These are phyloP conservation scores for Prasinococcaceae sp. DNA, from an alignment of 139 green algal genomes.

Conservation along the genomic window DNA sequence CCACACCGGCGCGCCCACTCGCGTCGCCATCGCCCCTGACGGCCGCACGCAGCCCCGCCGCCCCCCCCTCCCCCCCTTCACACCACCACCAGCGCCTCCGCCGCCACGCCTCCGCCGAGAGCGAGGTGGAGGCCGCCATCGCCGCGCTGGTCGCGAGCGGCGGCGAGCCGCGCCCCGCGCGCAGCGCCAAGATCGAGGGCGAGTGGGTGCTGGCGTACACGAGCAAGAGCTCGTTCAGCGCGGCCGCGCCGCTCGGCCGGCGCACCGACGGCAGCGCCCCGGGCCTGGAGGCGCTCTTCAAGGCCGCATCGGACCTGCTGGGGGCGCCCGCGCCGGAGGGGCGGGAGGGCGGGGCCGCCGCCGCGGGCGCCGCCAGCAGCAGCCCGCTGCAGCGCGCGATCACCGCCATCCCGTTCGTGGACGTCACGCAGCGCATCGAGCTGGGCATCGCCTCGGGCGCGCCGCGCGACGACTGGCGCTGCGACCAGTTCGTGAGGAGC, in stretches of 20 bases:
- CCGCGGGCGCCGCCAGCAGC: neutral
- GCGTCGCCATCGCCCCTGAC: no score
- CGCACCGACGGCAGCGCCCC: conserved; percentile 7
- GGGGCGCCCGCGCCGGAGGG: neutral
- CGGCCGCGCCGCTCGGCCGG: conserved; percentile 2
- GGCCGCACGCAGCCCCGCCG: no score
- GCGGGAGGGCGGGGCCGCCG: neutral
- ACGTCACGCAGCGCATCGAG: conserved; percentile 6
- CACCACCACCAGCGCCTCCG: no score
- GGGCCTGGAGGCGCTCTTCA: conserved; percentile 8
- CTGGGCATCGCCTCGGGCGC: neutral
- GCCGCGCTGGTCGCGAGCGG: no score
- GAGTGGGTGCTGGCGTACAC: conserved; percentile 4
- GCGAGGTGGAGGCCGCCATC: no score
- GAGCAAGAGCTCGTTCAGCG: conserved; percentile 7
- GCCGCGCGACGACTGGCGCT: no score
- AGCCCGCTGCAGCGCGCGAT: conserved; percentile 68
- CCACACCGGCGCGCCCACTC: no score
- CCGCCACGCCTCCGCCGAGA: no score
- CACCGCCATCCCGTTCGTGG: conserved; percentile 1
- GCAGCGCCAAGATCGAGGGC: neutral
- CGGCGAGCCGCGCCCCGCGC: no score
- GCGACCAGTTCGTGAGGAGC: conserved; percentile 13
- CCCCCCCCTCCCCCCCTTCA: no score
- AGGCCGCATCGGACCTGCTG: neutral